Base-by-base conservation (phyloP, 2,329 filamentous ascomycete genomes). In the Exophiala mesophila region DNA sequence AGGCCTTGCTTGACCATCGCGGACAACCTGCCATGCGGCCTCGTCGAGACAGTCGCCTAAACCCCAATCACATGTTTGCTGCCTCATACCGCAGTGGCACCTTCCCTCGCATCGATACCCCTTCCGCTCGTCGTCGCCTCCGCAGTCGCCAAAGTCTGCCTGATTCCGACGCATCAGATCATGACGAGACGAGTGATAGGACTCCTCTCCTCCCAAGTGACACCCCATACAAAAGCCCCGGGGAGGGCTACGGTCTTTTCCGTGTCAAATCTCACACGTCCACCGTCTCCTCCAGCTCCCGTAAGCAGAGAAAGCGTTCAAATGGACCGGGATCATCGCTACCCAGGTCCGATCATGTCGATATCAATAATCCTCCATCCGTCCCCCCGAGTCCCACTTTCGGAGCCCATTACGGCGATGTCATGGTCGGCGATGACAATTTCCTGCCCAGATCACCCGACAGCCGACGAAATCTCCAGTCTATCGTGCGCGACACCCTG, bases 1-100 rank as follows among this genome's bases (percentile, higher is more conserved):
- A 94, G 60, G 82, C 79, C 5, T 69, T 97, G 54, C 70, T 97
- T 13, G 90, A 97, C 64, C 90, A 97, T 64, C 80, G 78, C 55
- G 71, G 76, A 36, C 80, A 83, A 52, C 74, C 72, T 33, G 67
- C 68, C 49, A 74, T 86, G 66, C 77, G 83, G 37, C 71, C 81
- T 31, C 74, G 85, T 52, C 75, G 84, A 54, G 70, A 72, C 15
- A 72, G 69, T 51, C 63, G 67, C 12, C 28, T 52, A 20, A 41
- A 16, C 20, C 33, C 41, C 8, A 52, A 44, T 12, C 23, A 26
- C 35, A 18, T 47, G 5, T 46, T 55, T 31, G 39, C 49, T 16
- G 23, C 44, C 7, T 46, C 48, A 4, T 48, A 51, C 18, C 41
- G 44, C 24, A 45, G 28, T 19, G 15, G 19, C 15, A 15, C 20